Evolutionary conservation across 1,284 basidiomycete genomes (phyloP), one percentile per base, ranked within the genome.

Genomic region (Golubevia pallescens): DNA sequence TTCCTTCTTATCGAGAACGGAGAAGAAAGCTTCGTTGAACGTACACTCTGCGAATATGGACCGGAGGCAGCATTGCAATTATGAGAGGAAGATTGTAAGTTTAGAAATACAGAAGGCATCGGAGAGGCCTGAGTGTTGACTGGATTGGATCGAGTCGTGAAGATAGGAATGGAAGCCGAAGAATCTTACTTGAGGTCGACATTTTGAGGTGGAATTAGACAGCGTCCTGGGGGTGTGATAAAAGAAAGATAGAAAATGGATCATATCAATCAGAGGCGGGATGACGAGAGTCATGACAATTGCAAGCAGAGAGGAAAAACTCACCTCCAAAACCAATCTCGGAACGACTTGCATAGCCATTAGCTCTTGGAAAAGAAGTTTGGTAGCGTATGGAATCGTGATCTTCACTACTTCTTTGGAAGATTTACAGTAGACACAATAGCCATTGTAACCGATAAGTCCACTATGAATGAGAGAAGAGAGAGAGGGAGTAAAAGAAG

Each of bases 261-360:
- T 16, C 13, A 52, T 19, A 16, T 7, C 20, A 52, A 34, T 34
- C 20, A 60, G 58, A 52, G 53, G 58, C 20, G 28, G 28, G 16
- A 60, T 21, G n/a, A 34, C 58, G 19, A 60, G 58, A 34, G 16
- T 21, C 28, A 28, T 28, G 28, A 28, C 58, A 16, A 13, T 23
- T 60, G 58, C 58, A 24, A 61, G 53, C 34, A 69, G 14, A 71
- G 60, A 10, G 64, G 63, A 57, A 28, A 48, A 48, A 48, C 16
- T 48, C 42, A 66, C 65, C 58, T 84, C 80, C 13, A 85, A 66
- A 16, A 85, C 73, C 51, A 85, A 70, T 21, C 81, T 66, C 0
- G 82, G 82, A 0, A 80, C 76, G 34, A 85, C 79, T 51, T 85
- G 76, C 83, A 85, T 85, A 10, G 81, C 80, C 73, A 85, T 80